Evolutionary conservation across 441 rosid genomes (phyloP).

Genomic region (Populus hybrid): DNA sequence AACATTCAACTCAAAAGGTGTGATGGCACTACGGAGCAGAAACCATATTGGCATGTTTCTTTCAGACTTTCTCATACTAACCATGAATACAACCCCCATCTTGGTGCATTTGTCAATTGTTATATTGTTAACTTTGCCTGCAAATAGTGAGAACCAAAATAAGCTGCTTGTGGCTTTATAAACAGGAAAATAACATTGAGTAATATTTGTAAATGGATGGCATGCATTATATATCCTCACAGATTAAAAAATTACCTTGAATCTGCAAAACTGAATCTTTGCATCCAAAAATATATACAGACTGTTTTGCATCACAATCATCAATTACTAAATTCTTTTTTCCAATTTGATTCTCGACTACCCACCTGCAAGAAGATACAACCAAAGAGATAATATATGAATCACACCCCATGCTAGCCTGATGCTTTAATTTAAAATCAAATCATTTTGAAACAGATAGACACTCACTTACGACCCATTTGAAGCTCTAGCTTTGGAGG

Average conservation of each 20-base stretch:
- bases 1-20: constrained; percentile 5
- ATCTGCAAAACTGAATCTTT: constrained; percentile 96
- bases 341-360: constrained; percentile 91
- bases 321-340: constrained; percentile 74
- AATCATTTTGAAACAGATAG: constrained; percentile 4
- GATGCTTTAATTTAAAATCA: constrained; percentile 7
- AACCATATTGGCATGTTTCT: not conserved
- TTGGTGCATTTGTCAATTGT: constrained; percentile 93
- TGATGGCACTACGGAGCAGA: constrained; percentile 6
- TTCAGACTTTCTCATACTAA: constrained; percentile 35
- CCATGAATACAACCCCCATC: constrained; percentile 85
- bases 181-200: not conserved
- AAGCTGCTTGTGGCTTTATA: constrained; percentile 9
- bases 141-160: constrained; percentile 25
- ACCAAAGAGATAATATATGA: constrained; percentile 5
- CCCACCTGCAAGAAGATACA: constrained; percentile 62
- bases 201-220: not conserved
- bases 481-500: constrained; percentile 96
- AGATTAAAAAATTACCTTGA: constrained; percentile 47
- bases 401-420: constrained; percentile 4
- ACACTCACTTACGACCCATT: constrained; percentile 93
- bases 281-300: constrained; percentile 93
- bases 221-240: not conserved
- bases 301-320: constrained; percentile 89
- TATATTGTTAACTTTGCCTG: constrained; percentile 96